Conservation (phyloP, 345 rosid species). For the Hypericum androsaemum region DNA sequence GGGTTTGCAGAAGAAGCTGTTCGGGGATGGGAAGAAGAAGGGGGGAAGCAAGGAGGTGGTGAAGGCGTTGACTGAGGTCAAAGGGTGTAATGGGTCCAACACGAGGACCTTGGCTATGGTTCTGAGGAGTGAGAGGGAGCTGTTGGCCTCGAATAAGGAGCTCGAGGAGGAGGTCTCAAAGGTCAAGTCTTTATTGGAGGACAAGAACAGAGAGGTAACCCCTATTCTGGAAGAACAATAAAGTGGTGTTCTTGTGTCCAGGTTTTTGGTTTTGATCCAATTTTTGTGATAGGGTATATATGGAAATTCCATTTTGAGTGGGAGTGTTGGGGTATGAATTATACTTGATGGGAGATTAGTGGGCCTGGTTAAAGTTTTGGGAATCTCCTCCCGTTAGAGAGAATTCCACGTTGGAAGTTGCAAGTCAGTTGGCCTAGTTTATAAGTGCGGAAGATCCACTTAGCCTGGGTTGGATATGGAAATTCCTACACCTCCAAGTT, state of each 20-base stretch:
- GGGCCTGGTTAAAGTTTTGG: too few relatives aligned
- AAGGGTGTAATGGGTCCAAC: constrained; percentile 28
- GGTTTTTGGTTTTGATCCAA: background rate
- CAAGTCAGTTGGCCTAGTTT: too few relatives aligned
- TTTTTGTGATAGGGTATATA: background rate
- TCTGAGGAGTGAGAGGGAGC: constrained; percentile 84
- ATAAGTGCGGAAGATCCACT: too few relatives aligned
- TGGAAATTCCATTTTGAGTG: background rate
- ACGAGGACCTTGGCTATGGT: constrained; percentile 89
- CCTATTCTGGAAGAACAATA: too few relatives aligned
- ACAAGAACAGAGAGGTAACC: constrained; percentile 68
- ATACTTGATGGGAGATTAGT: too few relatives aligned
- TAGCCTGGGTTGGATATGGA: too few relatives aligned
- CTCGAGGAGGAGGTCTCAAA: constrained; percentile 48
- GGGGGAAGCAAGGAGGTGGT: constrained; percentile 30
- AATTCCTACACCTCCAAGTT: too few relatives aligned
- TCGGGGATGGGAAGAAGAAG: constrained; percentile 36
- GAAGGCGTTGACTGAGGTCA: constrained; percentile 66
- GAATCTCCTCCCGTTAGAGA: too few relatives aligned
- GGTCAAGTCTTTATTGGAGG: constrained; percentile 44
- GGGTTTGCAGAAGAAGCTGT: constrained; percentile 73
- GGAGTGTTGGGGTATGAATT: too few relatives aligned
- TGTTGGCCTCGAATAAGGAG: constrained; percentile 58
- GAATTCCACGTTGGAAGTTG: too few relatives aligned
- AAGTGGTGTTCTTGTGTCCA: background rate